Base-by-base conservation (phyloP, 176 grass and related monocot species). In the Cocos nucifera region DNA sequence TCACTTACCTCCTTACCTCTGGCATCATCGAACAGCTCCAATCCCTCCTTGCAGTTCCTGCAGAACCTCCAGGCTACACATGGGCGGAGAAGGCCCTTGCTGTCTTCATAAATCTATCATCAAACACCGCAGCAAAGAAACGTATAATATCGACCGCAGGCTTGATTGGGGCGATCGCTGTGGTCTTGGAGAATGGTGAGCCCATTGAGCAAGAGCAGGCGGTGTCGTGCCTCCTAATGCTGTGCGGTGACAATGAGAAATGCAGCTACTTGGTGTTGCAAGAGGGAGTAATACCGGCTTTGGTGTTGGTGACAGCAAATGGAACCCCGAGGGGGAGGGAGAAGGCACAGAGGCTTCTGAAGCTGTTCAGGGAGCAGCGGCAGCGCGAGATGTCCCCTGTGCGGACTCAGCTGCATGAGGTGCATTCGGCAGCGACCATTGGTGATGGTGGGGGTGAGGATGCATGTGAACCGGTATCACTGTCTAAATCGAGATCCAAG, bases 221-320 rank as follows among this genome's bases (percentile, higher is more conserved):
- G 1, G 80, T 63, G 39, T 69, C 91, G 15, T 95, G 82, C 77
- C 74, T 95, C 32, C 77, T 80, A 63, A 49, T 73, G 17, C 50
- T 95, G 51, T 95, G 91, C 75, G 76, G 50, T 8, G 67, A 64
- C 17, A 80, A 90, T 10, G 71, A 87, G 9, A 70, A 49, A 2
- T 54, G 83, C 50, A 79, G 79, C 68, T 75, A 81, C 24, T 50
- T 77, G 51, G 83, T 84, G 53, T 78, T 95, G 44, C 74, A 95
- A 60, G 83, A 95, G 59, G 91, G 91, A 0, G 77, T 79, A 54
- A 95, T 95, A 51, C 91, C 86, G 0, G 74, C 77, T n/a, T 64
- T 95, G 12, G 83, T 95, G 17, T 83, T 67, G 52, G 53, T 95
- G 32, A 72, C 82, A 6, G 69, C 77, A 21, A 84, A 73, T 19